Evolutionary conservation across 495 filamentous ascomycete species (phyloP), one percentile per base, ranked within the genome.

Genomic region (Xylaria curta): DNA sequence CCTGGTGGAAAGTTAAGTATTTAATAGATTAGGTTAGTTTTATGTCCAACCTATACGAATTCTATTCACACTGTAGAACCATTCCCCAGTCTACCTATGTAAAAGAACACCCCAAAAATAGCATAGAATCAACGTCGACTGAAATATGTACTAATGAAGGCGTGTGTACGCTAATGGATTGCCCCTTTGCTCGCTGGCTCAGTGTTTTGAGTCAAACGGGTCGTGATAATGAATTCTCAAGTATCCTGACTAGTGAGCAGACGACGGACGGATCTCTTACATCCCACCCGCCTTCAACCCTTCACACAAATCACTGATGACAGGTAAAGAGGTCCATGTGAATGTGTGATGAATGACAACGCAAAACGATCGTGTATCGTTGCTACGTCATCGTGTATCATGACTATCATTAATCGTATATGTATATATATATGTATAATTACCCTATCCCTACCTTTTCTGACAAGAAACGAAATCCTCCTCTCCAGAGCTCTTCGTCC

Each of bases 311-410:
- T 15, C 21, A 49, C 10, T 3, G 17, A 6, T 36, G 42, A 47
- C 36, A 40, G 26, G 3, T 38, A 38, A 38, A 38, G 8, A 38
- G 36, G 36, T 38, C 6, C 36, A 8, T 38, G 36, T 8, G 36
- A 38, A 66, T 38, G 42, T 66, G 12, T 21, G 28, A 53, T 24
- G 54, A 31, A 12, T 71, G 76, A 78, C 58, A 77, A 78, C 56
- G 70, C 71, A 77, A 66, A 76, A 75, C 72, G 77, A 73, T 44
- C 72, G 33, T 76, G 72, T 72, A 66, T 75, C 74, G 72, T 76
- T 74, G 66, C 58, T 75, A 75, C 71, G 76, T 78, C 66, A 68
- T 77, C 76, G 62, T 78, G 69, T 74, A 78, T 79, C 77, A 59
- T 79, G 56, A 79, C 66, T 70, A 65, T 79, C 77, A 70, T 78